Evolutionary conservation across 2,329 filamentous ascomycete species (phyloP).

Genomic region (Emergomyces pasteurianus): DNA sequence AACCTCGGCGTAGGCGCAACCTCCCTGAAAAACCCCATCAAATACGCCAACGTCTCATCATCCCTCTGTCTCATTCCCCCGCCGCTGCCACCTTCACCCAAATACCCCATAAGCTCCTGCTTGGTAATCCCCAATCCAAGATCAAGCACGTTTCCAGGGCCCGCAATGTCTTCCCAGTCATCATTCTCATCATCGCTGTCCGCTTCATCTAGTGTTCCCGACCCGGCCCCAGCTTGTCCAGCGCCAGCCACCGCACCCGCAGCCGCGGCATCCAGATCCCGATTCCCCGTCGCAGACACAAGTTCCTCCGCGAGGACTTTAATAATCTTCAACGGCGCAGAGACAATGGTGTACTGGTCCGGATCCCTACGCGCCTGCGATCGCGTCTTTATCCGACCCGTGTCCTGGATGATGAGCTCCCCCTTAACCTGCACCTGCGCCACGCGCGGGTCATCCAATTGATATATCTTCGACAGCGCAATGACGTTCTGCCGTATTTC

Average conservation of each 20-base stretch:
- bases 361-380: constrained; percentile 82
- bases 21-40: constrained; percentile 66
- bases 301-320: constrained; percentile 94
- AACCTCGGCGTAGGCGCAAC: constrained; percentile 44
- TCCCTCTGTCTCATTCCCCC: constrained; percentile 55
- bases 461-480: constrained; percentile 82
- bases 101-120: constrained; percentile 68
- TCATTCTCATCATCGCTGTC: constrained; percentile 61
- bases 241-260: constrained; percentile 41
- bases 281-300: constrained; percentile 59
- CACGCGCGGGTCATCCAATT: constrained; percentile 70
- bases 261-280: constrained; percentile 40
- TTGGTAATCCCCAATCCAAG: constrained; percentile 58
- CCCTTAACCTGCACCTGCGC: constrained; percentile 76
- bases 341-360: constrained; percentile 76
- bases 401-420: constrained; percentile 70
- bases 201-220: constrained; percentile 39
- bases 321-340: constrained; percentile 85
- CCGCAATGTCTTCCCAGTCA: constrained; percentile 80
- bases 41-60: constrained; percentile 78
- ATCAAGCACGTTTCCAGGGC: constrained; percentile 51
- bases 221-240: constrained; percentile 38
- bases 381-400: constrained; percentile 81
- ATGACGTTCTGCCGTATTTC: constrained; percentile 96
- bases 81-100: constrained; percentile 42